phyloP scores from a whole-genome alignment of 176 grass and related monocot genomes.

The Cocos nucifera region DNA sequence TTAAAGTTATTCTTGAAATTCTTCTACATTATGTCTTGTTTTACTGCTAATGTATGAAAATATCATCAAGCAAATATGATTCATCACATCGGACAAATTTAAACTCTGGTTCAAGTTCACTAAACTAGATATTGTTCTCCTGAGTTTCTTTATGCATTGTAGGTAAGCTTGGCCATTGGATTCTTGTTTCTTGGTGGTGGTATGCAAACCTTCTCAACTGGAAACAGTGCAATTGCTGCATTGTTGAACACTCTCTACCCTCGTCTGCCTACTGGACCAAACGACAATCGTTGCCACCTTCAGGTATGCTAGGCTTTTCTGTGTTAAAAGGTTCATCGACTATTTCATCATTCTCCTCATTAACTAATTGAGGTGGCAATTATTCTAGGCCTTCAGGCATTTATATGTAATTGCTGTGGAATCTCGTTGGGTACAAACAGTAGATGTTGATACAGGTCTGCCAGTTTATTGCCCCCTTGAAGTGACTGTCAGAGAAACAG shows the following conservation, averaged over 20 bases:
- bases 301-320: constrained; percentile 42
- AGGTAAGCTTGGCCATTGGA: constrained; percentile 87
- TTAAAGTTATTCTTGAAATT: neutral
- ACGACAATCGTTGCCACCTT: constrained; percentile 96
- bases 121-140: neutral
- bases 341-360: neutral
- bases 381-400: constrained; percentile 79
- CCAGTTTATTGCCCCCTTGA: constrained; percentile 91
- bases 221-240: constrained; percentile 79
- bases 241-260: constrained; percentile 81
- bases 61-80: no score
- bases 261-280: constrained; percentile 88
- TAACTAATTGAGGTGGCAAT: constrained; percentile 12
- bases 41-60: no score
- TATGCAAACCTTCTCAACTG: constrained; percentile 88
- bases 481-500: constrained; percentile 75
- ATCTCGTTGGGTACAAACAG: constrained; percentile 75
- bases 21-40: constrained; percentile 4
- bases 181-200: constrained; percentile 95
- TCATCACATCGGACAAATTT: no score
- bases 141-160: constrained; percentile 10
- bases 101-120: neutral
- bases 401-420: constrained; percentile 83
- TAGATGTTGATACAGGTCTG: constrained; percentile 86
- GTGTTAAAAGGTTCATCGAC: neutral